phyloP scores from a whole-genome alignment of 306 rosid genomes.

The Inga leiocalycina region DNA sequence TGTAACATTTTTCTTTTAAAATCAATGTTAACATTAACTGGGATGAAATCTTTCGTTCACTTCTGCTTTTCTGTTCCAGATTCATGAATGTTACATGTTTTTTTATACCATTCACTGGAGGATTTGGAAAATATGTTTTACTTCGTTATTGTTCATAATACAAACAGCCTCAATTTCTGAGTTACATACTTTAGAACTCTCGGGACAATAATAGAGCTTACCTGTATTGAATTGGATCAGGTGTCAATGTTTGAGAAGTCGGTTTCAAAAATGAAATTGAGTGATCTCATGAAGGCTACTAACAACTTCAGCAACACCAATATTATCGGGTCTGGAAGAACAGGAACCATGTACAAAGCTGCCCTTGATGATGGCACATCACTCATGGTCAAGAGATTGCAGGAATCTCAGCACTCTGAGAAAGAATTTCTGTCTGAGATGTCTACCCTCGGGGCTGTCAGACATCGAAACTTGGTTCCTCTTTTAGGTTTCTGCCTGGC shows the following conservation, averaged over 20 bases:
- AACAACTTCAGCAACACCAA: constrained; percentile 71
- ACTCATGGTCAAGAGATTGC: constrained; percentile 91
- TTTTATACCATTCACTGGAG: not conserved
- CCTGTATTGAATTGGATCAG: constrained; percentile 49
- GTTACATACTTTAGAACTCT: not conserved
- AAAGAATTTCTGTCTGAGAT: constrained; percentile 88
- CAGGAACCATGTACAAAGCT: constrained; percentile 84
- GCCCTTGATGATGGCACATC: constrained; percentile 74
- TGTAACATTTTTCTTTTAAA: not conserved
- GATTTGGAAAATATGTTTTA: not conserved
- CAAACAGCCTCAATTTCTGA: not conserved
- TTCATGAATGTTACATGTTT: constrained; percentile 11
- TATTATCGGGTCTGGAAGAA: constrained; percentile 82
- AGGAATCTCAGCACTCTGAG: constrained; percentile 82
- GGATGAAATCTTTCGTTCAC: not conserved
- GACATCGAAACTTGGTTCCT: constrained; percentile 82
- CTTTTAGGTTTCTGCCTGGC: constrained; percentile 87
- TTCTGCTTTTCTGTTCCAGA: not conserved
- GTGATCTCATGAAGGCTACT: constrained; percentile 96
- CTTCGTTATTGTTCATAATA: not conserved
- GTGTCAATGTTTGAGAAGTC: constrained; percentile 89
- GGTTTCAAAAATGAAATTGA: constrained; percentile 77
- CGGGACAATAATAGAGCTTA: constrained; percentile 7
- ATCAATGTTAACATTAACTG: not conserved
- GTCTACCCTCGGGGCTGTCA: constrained; percentile 73